Evolutionary conservation across 495 filamentous ascomycete species (phyloP).

Genomic region (Tirmania nivea): DNA sequence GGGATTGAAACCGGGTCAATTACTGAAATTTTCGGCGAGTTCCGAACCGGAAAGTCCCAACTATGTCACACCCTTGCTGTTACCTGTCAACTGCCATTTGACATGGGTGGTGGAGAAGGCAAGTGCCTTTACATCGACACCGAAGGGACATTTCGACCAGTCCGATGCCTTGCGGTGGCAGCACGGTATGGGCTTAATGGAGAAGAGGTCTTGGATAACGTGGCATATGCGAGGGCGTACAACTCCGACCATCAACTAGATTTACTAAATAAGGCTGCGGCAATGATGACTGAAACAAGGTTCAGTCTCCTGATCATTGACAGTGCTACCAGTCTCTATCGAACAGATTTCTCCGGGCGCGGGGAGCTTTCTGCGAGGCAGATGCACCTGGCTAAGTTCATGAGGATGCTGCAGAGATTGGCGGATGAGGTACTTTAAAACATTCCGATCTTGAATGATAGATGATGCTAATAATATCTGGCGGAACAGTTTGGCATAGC

Average conservation of each 20-base stretch:
- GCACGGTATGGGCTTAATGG: slow-evolving; percentile 84
- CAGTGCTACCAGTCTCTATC: slow-evolving; percentile 80
- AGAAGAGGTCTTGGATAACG: slow-evolving; percentile 93
- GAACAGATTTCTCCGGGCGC: slow-evolving; percentile 86
- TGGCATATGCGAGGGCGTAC: slow-evolving; percentile 92
- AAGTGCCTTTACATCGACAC: slow-evolving; percentile 99
- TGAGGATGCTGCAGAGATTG: slow-evolving; percentile 79
- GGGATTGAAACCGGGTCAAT: slow-evolving; percentile 93
- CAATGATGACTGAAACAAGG: slow-evolving; percentile 98
- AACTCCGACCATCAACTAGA: slow-evolving; percentile 96
- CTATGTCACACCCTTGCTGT: slow-evolving; percentile 97
- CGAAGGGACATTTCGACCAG: slow-evolving; percentile 88
- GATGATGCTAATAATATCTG: neutral
- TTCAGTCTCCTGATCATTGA: slow-evolving; percentile 93
- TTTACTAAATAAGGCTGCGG: slow-evolving; percentile 77
- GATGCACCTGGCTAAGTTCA: slow-evolving; percentile 88
- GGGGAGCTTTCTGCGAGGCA: slow-evolving; percentile 80
- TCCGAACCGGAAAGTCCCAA: slow-evolving; percentile 92
- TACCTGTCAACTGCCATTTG: slow-evolving; percentile 89
- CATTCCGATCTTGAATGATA: neutral
- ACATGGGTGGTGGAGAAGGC: slow-evolving; percentile 96
- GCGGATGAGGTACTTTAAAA: slow-evolving; percentile 44
- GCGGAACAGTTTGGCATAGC: slow-evolving; percentile 58
- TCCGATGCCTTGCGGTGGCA: slow-evolving; percentile 73
- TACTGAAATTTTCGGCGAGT: slow-evolving; percentile 97